Evolutionary conservation across 768 basidiomycete species (phyloP).

Genomic region (Trametes elegans): DNA sequence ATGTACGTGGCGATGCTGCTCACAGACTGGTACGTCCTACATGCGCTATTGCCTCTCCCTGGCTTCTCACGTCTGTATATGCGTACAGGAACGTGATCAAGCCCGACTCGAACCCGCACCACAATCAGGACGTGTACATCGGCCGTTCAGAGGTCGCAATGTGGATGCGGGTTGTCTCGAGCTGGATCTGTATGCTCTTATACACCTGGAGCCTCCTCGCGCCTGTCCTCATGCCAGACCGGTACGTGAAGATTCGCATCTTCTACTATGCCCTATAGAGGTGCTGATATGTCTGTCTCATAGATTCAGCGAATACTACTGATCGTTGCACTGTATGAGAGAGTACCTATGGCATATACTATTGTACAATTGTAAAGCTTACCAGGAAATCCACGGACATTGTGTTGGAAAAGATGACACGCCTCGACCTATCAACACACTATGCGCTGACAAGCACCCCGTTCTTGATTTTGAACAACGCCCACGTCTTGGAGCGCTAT

Average conservation of each 20-base stretch:
- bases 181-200: constrained; percentile 88
- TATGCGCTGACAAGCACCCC: constrained; percentile 13
- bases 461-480: constrained; percentile 33
- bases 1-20: constrained; percentile 99
- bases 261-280: background rate
- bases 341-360: constrained; percentile 12
- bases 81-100: constrained; percentile 78
- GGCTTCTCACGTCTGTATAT: background rate
- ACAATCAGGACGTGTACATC: constrained; percentile 81
- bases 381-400: constrained; percentile 8
- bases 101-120: constrained; percentile 43
- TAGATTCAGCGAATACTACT: constrained; percentile 28
- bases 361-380: constrained; percentile 7
- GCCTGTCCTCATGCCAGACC: constrained; percentile 87
- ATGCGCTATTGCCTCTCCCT: constrained; percentile 1
- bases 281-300: background rate
- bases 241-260: constrained; percentile 47
- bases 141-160: constrained; percentile 95
- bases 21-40: constrained; percentile 88
- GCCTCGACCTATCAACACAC: background rate
- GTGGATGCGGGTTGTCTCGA: constrained; percentile 98
- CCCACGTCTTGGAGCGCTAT: constrained; percentile 42
- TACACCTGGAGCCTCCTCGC: constrained; percentile 89
- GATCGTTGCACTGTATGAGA: background rate
- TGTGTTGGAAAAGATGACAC: background rate